Evolutionary conservation across 225 moss, liverwort and hornwort species (phyloP).

Genomic region (Pseudisothecium myosuroides): DNA sequence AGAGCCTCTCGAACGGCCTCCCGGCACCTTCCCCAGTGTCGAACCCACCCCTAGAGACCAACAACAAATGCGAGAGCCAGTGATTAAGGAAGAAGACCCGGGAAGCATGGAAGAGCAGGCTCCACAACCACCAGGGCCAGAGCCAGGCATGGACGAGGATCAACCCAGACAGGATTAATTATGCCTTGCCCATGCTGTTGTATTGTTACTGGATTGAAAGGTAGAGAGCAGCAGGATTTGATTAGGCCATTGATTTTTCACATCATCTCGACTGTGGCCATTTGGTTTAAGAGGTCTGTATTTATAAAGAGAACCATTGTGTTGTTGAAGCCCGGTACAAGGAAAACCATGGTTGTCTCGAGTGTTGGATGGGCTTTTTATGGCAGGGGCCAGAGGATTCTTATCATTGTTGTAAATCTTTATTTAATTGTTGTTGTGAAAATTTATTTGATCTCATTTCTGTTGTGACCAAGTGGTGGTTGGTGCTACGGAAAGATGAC

Average conservation of each 20-base stretch:
- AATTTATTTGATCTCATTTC: neutral
- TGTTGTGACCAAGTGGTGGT: neutral
- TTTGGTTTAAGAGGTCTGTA: neutral
- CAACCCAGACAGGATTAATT: neutral
- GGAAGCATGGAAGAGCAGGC: neutral
- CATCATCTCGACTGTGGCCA: neutral
- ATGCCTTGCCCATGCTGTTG: neutral
- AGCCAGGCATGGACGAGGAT: slow-evolving; percentile 3
- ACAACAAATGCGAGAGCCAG: slow-evolving; percentile 5
- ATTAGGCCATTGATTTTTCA: slow-evolving; percentile 12
- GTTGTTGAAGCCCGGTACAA: neutral
- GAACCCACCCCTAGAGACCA: slow-evolving; percentile 47
- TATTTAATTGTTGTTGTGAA: neutral
- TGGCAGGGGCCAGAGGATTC: neutral
- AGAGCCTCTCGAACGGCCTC: slow-evolving; percentile 58
- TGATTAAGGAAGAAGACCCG: neutral
- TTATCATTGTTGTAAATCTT: neutral
- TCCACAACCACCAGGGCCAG: neutral
- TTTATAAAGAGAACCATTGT: slow-evolving; percentile 1
- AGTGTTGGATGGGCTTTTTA: neutral
- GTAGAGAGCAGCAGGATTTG: neutral
- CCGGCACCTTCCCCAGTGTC: slow-evolving; percentile 71
- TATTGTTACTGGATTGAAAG: slow-evolving; percentile 4
- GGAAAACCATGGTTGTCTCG: neutral
- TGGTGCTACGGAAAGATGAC: neutral